Conservation (phyloP, 345 rosid genomes). For the Euphorbia tirucalli region DNA sequence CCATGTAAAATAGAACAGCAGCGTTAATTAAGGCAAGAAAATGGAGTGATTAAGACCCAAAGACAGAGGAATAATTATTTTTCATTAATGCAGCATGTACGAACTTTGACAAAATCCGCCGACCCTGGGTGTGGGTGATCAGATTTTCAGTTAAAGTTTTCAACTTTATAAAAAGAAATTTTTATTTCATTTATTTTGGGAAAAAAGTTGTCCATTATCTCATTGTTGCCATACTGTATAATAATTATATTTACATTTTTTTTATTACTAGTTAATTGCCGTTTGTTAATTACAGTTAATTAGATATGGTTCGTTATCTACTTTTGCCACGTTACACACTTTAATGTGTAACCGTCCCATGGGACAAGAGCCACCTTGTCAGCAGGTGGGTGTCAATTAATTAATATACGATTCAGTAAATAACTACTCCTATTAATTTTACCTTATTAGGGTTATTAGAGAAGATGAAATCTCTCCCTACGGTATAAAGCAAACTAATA, state of each 20-base stretch:
- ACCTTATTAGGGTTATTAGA: too few species aligned
- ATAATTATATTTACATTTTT: too few species aligned
- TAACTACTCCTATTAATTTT: too few species aligned
- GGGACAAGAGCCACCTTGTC: not conserved
- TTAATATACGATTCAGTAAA: not conserved
- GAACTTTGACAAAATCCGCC: not conserved
- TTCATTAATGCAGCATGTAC: not conserved
- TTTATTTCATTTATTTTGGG: not conserved
- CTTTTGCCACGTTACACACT: not conserved
- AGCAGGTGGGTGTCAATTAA: not conserved
- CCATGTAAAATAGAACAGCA: too few species aligned
- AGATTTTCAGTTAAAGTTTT: not conserved
- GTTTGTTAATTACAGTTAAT: slow-evolving; percentile 18
- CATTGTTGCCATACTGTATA: not conserved
- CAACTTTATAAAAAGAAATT: not conserved
- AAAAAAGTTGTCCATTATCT: not conserved
- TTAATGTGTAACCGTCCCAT: not conserved
- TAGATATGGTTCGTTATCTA: not conserved
- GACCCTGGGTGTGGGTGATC: not conserved
- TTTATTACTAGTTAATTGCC: not conserved
- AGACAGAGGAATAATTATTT: not conserved
- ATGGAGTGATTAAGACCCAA: not conserved
- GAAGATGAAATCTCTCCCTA: too few species aligned
- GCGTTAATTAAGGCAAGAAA: slow-evolving; percentile 17
- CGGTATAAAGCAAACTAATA: too few species aligned